phyloP scores from a whole-genome alignment of 225 moss, liverwort and hornwort species.

The Takakia lepidozioides region DNA sequence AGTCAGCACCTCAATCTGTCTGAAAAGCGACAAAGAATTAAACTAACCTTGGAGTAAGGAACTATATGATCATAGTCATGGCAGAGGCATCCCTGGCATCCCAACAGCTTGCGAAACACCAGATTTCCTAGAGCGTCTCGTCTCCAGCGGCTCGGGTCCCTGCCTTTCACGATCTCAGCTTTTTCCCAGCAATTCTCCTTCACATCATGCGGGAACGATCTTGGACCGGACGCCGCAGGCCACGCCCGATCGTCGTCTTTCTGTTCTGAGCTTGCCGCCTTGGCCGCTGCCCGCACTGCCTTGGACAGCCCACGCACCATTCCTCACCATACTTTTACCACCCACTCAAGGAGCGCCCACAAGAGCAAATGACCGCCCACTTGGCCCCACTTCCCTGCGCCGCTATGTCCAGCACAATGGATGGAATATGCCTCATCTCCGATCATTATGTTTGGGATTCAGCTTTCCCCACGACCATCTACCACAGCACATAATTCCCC shows the following conservation, averaged over 20 bases:
- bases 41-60: constrained; percentile 70
- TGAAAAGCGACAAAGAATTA: no score
- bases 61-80: constrained; percentile 84
- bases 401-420: no score
- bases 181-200: constrained; percentile 94
- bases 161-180: constrained; percentile 64
- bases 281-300: constrained; percentile 51
- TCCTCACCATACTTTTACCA: no score
- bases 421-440: no score
- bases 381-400: no score
- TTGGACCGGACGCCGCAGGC: constrained; percentile 34
- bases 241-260: constrained; percentile 22
- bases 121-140: constrained; percentile 78
- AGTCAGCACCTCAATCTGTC: no score
- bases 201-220: constrained; percentile 72
- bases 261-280: constrained; percentile 24
- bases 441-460: no score
- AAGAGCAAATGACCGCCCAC: no score
- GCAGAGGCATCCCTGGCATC: constrained; percentile 88
- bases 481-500: no score
- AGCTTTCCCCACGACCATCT: no score
- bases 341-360: no score
- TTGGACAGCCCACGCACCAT: constrained; percentile 89
- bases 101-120: constrained; percentile 73
- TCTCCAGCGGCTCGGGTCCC: constrained; percentile 85